phyloP scores from a whole-genome alignment of 148 eudicot species.

The Chenopodium suecicum region DNA sequence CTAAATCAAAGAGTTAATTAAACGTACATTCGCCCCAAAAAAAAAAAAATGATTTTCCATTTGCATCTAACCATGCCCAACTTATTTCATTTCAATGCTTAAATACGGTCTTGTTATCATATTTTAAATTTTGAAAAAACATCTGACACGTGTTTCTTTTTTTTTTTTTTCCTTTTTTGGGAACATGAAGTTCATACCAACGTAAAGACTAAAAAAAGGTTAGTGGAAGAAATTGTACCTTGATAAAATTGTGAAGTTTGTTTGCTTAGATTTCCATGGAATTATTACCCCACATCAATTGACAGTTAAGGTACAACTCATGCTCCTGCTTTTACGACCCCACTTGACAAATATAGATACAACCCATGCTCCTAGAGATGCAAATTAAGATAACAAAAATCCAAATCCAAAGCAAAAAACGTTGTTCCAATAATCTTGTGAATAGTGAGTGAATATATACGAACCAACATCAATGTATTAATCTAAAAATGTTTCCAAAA shows the following conservation, averaged over 20 bases:
- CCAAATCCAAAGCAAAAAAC: neutral
- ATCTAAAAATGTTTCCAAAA: slow-evolving; percentile 12
- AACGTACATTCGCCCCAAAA: no score
- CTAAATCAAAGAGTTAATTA: no score
- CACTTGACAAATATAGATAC: neutral
- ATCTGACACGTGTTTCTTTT: no score
- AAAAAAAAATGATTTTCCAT: no score
- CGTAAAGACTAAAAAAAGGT: neutral
- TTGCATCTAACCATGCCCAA: no score
- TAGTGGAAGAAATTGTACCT: neutral
- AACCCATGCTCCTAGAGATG: no score
- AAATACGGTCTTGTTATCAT: no score
- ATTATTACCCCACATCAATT: neutral
- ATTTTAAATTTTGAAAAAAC: no score
- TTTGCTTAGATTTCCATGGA: neutral
- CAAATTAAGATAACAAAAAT: neutral
- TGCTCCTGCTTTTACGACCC: neutral
- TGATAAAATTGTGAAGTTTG: neutral
- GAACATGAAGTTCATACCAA: no score
- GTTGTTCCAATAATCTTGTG: neutral
- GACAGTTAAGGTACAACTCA: slow-evolving; percentile 5
- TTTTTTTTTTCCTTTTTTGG: no score
- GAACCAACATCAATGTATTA: slow-evolving; percentile 20
- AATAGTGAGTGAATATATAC: slow-evolving; percentile 12
- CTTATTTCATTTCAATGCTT: no score